phyloP scores from a whole-genome alignment of 2,329 filamentous ascomycete genomes.

The Xylariaceae sp. region DNA sequence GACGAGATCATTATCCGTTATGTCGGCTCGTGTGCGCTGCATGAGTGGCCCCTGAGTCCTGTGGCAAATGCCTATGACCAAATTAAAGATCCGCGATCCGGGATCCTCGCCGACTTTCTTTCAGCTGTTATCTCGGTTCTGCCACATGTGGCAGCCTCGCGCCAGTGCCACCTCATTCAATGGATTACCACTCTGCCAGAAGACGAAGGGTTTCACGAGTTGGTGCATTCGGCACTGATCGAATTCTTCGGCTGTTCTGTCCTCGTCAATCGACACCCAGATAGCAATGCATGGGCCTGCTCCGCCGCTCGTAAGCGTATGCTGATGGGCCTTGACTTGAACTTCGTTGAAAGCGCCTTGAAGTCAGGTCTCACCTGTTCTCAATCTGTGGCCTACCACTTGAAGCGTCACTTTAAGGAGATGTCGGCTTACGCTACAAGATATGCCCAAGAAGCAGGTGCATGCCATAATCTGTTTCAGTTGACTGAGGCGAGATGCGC shows the following conservation, averaged over 20 bases:
- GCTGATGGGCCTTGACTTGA: not conserved
- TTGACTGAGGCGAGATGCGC: not conserved
- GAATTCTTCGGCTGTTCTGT: conserved; percentile 11
- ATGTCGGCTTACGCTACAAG: not conserved
- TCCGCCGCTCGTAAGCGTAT: not conserved
- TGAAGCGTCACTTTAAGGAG: not conserved
- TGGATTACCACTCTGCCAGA: not conserved
- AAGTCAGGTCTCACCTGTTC: not conserved
- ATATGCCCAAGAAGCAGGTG: not conserved
- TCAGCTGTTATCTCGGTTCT: not conserved
- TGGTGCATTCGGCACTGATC: conserved; percentile 9
- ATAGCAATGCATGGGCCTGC: not conserved
- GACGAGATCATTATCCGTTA: conserved; percentile 13
- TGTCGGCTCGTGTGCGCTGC: not conserved
- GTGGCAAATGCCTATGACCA: not conserved
- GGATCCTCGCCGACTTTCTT: conserved; percentile 10
- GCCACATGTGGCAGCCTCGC: not conserved
- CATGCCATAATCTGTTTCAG: too few species aligned
- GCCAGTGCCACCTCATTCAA: conserved; percentile 5
- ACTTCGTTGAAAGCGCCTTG: not conserved
- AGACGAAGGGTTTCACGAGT: conserved; percentile 1
- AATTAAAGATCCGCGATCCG: not conserved
- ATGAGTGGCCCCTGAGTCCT: not conserved
- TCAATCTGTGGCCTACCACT: not conserved
- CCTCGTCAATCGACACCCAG: conserved; percentile 11